Percentiles rank a stretch among this genome's conserved stretches.
Evolutionary conservation across 768 basidiomycete genomes (phyloP).

Genomic region (Lanmaoa pseudosensibilis): DNA sequence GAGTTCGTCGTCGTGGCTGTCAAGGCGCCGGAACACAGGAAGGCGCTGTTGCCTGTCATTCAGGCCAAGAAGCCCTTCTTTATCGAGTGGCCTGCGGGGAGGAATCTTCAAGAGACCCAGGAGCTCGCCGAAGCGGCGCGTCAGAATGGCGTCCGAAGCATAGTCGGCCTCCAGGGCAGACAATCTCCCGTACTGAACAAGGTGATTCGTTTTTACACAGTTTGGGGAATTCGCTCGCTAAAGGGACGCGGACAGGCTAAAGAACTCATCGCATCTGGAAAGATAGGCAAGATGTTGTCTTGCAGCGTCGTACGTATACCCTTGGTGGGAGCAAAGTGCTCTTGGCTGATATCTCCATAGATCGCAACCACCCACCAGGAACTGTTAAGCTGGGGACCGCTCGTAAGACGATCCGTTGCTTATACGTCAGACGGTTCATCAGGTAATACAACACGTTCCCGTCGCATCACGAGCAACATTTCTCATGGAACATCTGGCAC

Average conservation of each 20-base stretch:
- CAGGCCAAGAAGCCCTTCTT: constrained; percentile 15
- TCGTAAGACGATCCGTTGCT: neutral
- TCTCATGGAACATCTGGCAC: neutral
- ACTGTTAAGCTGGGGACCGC: neutral
- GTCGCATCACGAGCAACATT: neutral
- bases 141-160: constrained; percentile 3
- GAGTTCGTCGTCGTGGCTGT: constrained; percentile 14
- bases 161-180: constrained; percentile 12
- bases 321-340: neutral
- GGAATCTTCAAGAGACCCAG: constrained; percentile 3
- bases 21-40: constrained; percentile 9
- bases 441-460: neutral
- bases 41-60: constrained; percentile 3
- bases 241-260: neutral
- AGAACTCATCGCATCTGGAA: neutral
- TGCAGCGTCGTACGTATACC: neutral
- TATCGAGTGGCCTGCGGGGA: constrained; percentile 15
- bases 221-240: neutral
- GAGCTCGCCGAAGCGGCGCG: constrained; percentile 11
- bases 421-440: neutral
- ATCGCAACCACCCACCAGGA: neutral
- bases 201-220: neutral
- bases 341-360: neutral
- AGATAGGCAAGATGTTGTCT: neutral
- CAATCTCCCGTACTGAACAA: constrained; percentile 3